Percentiles rank a stretch among this genome's conserved stretches.
These are phyloP conservation scores for Termitomyces eurrhizus DNA, from an alignment of 768 basidiomycete species.

Conservation along the genomic window DNA sequence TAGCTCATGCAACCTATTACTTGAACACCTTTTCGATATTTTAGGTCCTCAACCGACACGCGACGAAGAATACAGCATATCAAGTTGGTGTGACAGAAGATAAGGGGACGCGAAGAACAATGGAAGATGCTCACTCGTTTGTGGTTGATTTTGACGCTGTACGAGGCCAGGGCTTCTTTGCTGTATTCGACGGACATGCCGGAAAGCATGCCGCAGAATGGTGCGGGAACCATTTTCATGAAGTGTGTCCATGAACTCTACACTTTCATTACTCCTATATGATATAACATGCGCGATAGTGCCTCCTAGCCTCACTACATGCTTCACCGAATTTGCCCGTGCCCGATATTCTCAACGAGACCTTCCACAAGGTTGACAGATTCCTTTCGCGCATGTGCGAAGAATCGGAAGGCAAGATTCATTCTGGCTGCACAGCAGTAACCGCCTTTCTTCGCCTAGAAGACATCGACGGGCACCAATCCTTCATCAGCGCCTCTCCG, in stretches of 20 bases:
- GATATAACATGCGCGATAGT: constrained; percentile 19
- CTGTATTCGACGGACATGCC: constrained; percentile 97
- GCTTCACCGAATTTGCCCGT: constrained; percentile 54
- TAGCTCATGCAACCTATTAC: neutral
- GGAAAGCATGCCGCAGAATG: constrained; percentile 99
- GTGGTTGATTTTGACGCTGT: constrained; percentile 91
- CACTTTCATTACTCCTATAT: neutral
- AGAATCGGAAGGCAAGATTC: constrained; percentile 86
- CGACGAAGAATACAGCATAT: constrained; percentile 59
- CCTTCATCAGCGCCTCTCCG: constrained; percentile 45
- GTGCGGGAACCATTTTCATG: constrained; percentile 96
- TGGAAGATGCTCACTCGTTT: constrained; percentile 98
- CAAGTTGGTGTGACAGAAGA: constrained; percentile 78
- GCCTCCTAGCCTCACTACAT: constrained; percentile 66
- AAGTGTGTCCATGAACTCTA: constrained; percentile 42
- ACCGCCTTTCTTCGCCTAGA: constrained; percentile 94
- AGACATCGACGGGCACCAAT: constrained; percentile 68
- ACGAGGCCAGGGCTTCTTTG: constrained; percentile 96
- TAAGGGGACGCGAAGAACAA: constrained; percentile 84
- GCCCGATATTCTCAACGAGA: constrained; percentile 88
- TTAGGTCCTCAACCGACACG: constrained; percentile 75
- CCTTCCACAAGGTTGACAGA: constrained; percentile 91
- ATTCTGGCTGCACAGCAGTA: constrained; percentile 96
- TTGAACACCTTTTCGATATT: constrained; percentile 1
- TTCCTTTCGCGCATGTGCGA: constrained; percentile 81